A percentile compares a stretch with the other conserved stretches of the same genome.
These are phyloP conservation scores for Neurospora tetraspora DNA, from an alignment of 495 filamentous ascomycete species.

Conservation along the genomic window DNA sequence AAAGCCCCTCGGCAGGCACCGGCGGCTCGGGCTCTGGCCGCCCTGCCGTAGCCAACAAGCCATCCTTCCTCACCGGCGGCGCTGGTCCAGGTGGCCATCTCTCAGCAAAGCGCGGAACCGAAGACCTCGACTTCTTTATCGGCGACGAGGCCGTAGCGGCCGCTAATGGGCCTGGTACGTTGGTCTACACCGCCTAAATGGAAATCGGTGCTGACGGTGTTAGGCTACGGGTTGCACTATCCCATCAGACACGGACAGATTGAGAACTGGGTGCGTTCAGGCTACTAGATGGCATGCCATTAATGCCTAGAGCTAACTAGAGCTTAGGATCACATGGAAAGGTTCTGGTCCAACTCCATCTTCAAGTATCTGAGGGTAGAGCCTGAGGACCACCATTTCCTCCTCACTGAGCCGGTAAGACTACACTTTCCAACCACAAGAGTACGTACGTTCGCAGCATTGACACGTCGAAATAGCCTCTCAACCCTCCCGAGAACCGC, in stretches of 20 bases:
- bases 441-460: not conserved
- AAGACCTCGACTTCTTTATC: slow-evolving; percentile 98
- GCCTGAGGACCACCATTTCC: slow-evolving; percentile 96
- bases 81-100: slow-evolving; percentile 73
- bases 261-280: slow-evolving; percentile 75
- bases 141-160: slow-evolving; percentile 90
- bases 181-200: not conserved
- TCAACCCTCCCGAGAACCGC: slow-evolving; percentile 96
- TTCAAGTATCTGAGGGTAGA: slow-evolving; percentile 98
- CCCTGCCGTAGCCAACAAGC: slow-evolving; percentile 85
- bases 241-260: slow-evolving; percentile 96
- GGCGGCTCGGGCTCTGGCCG: slow-evolving; percentile 74
- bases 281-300: not conserved
- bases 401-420: slow-evolving; percentile 89
- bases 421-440: not conserved
- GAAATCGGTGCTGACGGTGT: slow-evolving; percentile 13
- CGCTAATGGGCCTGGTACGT: slow-evolving; percentile 65
- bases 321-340: slow-evolving; percentile 88
- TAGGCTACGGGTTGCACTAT: slow-evolving; percentile 91
- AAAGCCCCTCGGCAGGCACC: slow-evolving; percentile 57
- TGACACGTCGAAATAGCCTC: slow-evolving; percentile 49
- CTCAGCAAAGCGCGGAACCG: slow-evolving; percentile 86
- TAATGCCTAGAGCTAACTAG: slow-evolving; percentile 11
- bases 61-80: slow-evolving; percentile 86
- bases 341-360: slow-evolving; percentile 99